Evolutionary conservation across 345 rosid genomes (phyloP), one percentile per base, ranked within the genome.

Genomic region (Aegle marmelos): DNA sequence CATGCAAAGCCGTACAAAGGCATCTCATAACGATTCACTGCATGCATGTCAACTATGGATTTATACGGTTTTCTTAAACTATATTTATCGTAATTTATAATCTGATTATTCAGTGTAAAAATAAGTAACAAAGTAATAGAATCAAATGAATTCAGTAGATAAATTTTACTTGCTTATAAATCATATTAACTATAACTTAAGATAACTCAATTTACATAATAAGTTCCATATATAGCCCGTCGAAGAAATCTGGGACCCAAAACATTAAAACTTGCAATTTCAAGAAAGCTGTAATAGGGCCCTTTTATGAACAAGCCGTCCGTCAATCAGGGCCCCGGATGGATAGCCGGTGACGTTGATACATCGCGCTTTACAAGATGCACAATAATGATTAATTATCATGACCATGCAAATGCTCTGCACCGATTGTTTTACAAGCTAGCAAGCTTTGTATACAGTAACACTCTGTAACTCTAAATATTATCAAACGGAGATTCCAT

Each of bases 241-340:
- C 28, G 53, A 63, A 63, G 53, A 48, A 45, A 22, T 13, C 5
- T 5, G 84, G 87, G 81, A 27, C 85, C 80, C 85, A 39, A 25
- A 33, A 57, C 72, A 63, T 73, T 79, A 75, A 45, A 61, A 72
- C 73, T 25, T 70, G 27, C 78, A 70, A 73, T 76, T 81, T 81
- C 83, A 76, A 62, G 79, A 80, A 85, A 85, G 83, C 81, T 75
- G 81, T 78, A 72, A 72, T 5, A 68, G 58, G 85, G 88, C 79
- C 22, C 71, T 83, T 64, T 71, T n/a, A 53, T 33, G 62, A 87
- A 76, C 78, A 28, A 4, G 68, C 84, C 57, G 81, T 78, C 76
- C 79, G 80, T 31, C 24, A 27, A 2, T 70, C 37, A 77, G 80
- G 77, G 14, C 45, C 87, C 78, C 58, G 13, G n/a, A 62, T 68